phyloP scores from a whole-genome alignment of 306 rosid species.

The Cucurbita argyrosperma region DNA sequence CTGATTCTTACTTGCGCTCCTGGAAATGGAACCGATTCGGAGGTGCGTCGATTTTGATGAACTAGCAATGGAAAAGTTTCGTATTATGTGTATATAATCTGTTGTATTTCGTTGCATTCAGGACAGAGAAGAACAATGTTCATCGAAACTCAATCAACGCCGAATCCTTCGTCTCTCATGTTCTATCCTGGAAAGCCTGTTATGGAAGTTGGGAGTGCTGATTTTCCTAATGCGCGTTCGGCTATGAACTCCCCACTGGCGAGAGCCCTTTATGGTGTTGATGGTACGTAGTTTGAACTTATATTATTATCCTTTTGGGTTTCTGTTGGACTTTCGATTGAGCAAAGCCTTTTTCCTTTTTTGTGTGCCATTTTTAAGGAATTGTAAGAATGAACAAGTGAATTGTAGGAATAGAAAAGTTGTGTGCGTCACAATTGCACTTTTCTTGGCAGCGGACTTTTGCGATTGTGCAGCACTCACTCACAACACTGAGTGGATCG shows the following conservation, averaged over 20 bases:
- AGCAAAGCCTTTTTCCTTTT: neutral
- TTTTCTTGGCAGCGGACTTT: too few relatives aligned
- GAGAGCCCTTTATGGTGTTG: constrained; percentile 58
- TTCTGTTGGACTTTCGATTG: neutral
- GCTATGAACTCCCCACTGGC: constrained; percentile 86
- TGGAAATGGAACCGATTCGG: constrained; percentile 19
- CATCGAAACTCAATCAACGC: constrained; percentile 55
- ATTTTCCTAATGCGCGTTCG: constrained; percentile 75
- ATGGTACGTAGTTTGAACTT: constrained; percentile 23
- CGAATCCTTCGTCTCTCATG: constrained; percentile 59
- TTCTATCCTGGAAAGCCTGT: constrained; percentile 54
- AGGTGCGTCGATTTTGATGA: constrained; percentile 17
- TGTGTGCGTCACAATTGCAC: too few relatives aligned
- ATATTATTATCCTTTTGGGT: neutral
- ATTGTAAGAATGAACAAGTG: too few relatives aligned
- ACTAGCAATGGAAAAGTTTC: neutral
- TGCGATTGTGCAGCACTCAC: too few relatives aligned
- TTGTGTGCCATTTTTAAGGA: neutral
- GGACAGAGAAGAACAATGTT: constrained; percentile 61
- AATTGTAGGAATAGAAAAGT: too few relatives aligned
- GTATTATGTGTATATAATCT: neutral
- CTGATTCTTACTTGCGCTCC: constrained; percentile 3
- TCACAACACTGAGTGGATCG: too few relatives aligned
- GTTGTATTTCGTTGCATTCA: neutral
- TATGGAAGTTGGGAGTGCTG: constrained; percentile 93